Conservation (phyloP, 257 asterid species). For the Haberlea rhodopensis region DNA sequence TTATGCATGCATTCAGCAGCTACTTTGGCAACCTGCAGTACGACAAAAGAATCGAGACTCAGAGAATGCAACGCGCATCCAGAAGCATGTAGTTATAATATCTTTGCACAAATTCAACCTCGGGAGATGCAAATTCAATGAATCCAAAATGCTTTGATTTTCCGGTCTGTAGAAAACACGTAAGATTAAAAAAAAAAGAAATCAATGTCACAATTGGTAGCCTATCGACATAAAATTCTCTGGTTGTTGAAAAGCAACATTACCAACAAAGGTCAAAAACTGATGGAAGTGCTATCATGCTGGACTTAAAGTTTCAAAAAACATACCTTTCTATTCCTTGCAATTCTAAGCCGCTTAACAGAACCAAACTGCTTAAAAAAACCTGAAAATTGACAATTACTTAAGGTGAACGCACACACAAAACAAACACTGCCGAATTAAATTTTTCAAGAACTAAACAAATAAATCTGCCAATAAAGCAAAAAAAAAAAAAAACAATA, state of each 20-base stretch:
- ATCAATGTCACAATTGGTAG: slow-evolving; percentile 20
- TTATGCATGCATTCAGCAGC: slow-evolving; percentile 92
- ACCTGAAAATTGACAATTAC: slow-evolving; percentile 41
- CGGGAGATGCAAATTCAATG: slow-evolving; percentile 85
- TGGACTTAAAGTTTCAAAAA: neutral
- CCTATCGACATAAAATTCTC: neutral
- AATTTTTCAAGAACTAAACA: neutral
- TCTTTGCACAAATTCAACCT: slow-evolving; percentile 47
- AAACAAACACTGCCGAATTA: neutral
- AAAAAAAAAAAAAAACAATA: slow-evolving; percentile 23
- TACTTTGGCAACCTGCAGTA: slow-evolving; percentile 78
- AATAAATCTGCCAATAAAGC: neutral
- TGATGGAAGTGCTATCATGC: no score
- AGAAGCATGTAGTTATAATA: neutral
- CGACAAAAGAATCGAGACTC: neutral
- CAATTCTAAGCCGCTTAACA: slow-evolving; percentile 75
- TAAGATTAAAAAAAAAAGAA: slow-evolving; percentile 11
- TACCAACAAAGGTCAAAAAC: neutral
- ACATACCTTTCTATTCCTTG: slow-evolving; percentile 85
- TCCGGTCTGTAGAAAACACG: slow-evolving; percentile 80
- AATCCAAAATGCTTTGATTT: slow-evolving; percentile 93
- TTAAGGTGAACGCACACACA: neutral
- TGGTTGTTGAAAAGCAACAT: neutral
- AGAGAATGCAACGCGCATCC: neutral
- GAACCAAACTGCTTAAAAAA: slow-evolving; percentile 91